phyloP scores from a whole-genome alignment of 2,329 filamentous ascomycete species.

The Cladophialophora immunda region DNA sequence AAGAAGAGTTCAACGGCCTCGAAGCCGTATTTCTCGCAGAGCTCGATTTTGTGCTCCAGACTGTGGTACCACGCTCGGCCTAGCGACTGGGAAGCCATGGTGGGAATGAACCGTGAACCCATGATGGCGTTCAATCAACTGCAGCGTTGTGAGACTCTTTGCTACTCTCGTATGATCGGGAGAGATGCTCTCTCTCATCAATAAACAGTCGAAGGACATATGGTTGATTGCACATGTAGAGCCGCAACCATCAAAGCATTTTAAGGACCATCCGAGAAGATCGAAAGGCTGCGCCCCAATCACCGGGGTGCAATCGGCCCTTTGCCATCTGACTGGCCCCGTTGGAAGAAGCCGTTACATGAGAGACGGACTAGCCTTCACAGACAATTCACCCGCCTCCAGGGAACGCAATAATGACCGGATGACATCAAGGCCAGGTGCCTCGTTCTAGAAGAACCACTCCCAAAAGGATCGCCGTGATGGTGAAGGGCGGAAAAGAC shows the following conservation, averaged over 20 bases:
- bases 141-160: too few relatives aligned
- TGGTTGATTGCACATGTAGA: background rate
- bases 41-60: slow-evolving; percentile 72
- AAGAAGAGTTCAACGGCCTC: slow-evolving; percentile 78
- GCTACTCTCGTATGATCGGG: background rate
- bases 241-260: background rate
- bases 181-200: background rate
- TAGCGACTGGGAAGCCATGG: slow-evolving; percentile 79
- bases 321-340: too few relatives aligned
- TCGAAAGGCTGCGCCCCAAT: background rate
- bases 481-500: slow-evolving; percentile 1
- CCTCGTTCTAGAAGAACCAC: too few relatives aligned
- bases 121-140: slow-evolving; percentile 21
- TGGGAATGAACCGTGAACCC: slow-evolving; percentile 53
- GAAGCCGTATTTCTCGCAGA: slow-evolving; percentile 71
- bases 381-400: background rate
- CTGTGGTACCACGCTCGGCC: slow-evolving; percentile 76
- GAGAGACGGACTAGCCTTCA: too few relatives aligned
- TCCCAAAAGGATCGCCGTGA: too few relatives aligned
- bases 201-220: background rate
- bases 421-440: background rate
- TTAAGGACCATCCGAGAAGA: background rate
- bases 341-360: too few relatives aligned
- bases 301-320: background rate
- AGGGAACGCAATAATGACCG: background rate